A percentile compares a stretch with the other conserved stretches of the same genome.
Conservation (phyloP, 768 basidiomycete species). For the Auricularia cornea region DNA sequence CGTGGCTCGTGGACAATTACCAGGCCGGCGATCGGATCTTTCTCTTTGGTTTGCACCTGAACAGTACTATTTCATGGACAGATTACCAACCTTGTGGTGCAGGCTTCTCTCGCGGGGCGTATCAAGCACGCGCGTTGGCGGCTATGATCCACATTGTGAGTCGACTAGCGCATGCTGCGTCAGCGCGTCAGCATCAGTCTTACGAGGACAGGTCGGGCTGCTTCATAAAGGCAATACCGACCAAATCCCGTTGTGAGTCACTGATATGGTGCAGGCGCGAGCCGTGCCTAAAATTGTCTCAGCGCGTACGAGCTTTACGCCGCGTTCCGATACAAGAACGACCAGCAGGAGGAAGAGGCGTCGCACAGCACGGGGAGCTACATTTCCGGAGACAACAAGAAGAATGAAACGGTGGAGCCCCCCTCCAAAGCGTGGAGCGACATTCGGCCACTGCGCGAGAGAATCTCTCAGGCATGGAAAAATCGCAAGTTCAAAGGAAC, state of each 20-base stretch:
- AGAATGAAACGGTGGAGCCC: too few relatives aligned
- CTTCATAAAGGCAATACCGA: neutral
- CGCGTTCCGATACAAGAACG: too few relatives aligned
- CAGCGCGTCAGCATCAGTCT: too few relatives aligned
- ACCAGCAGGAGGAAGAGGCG: too few relatives aligned
- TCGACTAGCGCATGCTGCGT: too few relatives aligned
- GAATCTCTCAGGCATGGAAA: too few relatives aligned
- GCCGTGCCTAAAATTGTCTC: neutral
- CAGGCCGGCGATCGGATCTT: slow-evolving; percentile 30
- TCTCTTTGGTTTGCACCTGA: slow-evolving; percentile 30
- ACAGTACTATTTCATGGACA: neutral
- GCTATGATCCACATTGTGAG: slow-evolving; percentile 2
- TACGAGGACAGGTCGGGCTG: neutral
- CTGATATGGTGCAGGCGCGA: neutral
- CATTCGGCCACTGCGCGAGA: too few relatives aligned
- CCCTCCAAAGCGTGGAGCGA: too few relatives aligned
- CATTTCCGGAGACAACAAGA: too few relatives aligned
- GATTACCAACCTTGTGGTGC: too few relatives aligned
- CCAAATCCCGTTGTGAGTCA: neutral
- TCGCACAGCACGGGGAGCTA: too few relatives aligned
- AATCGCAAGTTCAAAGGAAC: too few relatives aligned
- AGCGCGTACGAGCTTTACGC: neutral
- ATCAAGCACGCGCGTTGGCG: slow-evolving; percentile 4
- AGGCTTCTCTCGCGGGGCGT: slow-evolving; percentile 8
- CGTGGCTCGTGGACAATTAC: slow-evolving; percentile 35